phyloP scores from a whole-genome alignment of 2,329 filamentous ascomycete species.

The Uncinocarpus reesii region DNA sequence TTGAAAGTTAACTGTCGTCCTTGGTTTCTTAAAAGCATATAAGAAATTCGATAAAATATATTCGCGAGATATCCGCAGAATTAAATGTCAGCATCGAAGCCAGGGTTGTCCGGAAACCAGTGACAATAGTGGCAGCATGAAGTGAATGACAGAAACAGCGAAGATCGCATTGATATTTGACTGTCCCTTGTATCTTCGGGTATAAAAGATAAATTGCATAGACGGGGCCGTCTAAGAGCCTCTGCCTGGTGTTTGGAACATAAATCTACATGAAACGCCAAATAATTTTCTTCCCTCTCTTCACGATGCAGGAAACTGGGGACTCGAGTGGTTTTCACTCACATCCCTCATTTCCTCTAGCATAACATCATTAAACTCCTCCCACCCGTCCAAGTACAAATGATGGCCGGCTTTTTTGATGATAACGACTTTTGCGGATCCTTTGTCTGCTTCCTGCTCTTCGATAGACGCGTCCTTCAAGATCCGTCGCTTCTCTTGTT shows the following conservation, averaged over 20 bases:
- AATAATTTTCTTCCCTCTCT: constrained; percentile 19
- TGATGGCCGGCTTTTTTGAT: constrained; percentile 64
- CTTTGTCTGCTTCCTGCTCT: constrained; percentile 60
- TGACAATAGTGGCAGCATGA: no score
- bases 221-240: no score
- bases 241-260: not conserved
- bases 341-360: constrained; percentile 57
- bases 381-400: constrained; percentile 58
- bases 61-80: no score
- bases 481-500: constrained; percentile 52
- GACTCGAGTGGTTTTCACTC: constrained; percentile 25
- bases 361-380: constrained; percentile 60
- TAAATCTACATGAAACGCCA: not conserved
- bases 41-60: no score
- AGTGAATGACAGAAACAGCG: no score
- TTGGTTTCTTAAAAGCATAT: no score
- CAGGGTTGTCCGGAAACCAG: no score
- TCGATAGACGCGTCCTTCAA: constrained; percentile 45
- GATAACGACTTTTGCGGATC: constrained; percentile 70
- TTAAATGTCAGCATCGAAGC: no score
- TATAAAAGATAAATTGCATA: no score
- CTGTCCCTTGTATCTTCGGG: no score
- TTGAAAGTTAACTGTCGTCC: no score
- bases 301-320: not conserved
- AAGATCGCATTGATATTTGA: no score